Evolutionary conservation across 208 protist species (phyloP).

Genomic region (Crithidia expoeki): DNA sequence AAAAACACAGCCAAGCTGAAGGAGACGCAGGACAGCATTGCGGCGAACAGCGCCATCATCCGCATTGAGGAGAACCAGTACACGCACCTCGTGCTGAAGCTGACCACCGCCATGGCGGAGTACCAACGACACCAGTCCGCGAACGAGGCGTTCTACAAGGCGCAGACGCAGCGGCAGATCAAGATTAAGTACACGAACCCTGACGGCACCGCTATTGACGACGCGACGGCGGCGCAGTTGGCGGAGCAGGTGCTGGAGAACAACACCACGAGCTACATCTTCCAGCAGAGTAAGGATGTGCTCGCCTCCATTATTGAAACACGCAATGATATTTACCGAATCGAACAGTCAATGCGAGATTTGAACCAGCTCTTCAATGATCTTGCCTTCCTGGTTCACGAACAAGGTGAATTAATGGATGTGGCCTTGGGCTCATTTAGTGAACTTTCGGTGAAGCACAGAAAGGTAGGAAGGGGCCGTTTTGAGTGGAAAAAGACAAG

Average conservation of each 20-base stretch:
- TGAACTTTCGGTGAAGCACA: no score
- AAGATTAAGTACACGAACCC: slow-evolving; percentile 90
- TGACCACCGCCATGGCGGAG: slow-evolving; percentile 57
- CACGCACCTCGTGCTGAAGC: slow-evolving; percentile 51
- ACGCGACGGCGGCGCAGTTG: slow-evolving; percentile 68
- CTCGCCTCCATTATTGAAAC: slow-evolving; percentile 86
- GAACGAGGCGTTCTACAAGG: slow-evolving; percentile 73
- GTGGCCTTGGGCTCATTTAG: no score
- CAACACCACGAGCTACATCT: slow-evolving; percentile 78
- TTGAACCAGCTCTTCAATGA: slow-evolving; percentile 92
- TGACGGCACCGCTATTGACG: slow-evolving; percentile 77
- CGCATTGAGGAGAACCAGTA: slow-evolving; percentile 90
- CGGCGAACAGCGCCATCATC: slow-evolving; percentile 77
- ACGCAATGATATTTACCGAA: slow-evolving; percentile 89
- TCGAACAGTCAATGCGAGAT: slow-evolving; percentile 87
- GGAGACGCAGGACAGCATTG: slow-evolving; percentile 52
- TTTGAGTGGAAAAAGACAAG: no score
- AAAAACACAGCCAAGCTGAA: slow-evolving; percentile 71
- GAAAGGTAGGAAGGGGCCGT: no score
- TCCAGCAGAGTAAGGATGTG: slow-evolving; percentile 89
- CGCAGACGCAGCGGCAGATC: slow-evolving; percentile 89
- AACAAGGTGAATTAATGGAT: no score
- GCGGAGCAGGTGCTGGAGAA: slow-evolving; percentile 84
- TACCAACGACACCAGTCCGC: slow-evolving; percentile 67
- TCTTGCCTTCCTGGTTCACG: no score